Percentiles rank a stretch among this genome's conserved stretches.
Conservation (phyloP, 1,139 yeast genomes). For the Saccharomyces hybrid region DNA sequence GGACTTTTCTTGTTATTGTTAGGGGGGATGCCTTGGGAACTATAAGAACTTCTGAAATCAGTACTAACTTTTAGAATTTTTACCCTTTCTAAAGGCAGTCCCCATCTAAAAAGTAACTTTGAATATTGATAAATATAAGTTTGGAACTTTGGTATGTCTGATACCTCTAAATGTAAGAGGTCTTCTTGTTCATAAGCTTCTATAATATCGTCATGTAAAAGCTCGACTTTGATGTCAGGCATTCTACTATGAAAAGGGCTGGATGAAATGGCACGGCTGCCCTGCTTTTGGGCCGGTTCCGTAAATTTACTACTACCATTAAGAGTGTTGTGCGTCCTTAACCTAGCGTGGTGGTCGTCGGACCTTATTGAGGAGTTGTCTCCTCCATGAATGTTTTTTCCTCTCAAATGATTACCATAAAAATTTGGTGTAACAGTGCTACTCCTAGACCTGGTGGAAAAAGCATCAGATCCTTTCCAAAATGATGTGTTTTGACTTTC, state of each 20-base stretch:
- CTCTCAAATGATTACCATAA: neutral
- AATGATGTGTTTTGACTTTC: slow-evolving; percentile 6
- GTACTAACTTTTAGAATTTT: slow-evolving; percentile 72
- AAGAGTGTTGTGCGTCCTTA: neutral
- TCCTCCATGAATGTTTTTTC: slow-evolving; percentile 6
- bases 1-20: slow-evolving; percentile 9
- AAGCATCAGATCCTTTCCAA: neutral
- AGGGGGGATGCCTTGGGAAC: neutral
- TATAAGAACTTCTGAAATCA: neutral
- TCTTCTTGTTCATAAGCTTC: slow-evolving; percentile 46
- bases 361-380: slow-evolving; percentile 20
- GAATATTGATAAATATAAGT: slow-evolving; percentile 69
- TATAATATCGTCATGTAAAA: slow-evolving; percentile 47
- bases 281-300: neutral
- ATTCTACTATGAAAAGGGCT: slow-evolving; percentile 12
- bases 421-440: slow-evolving; percentile 8
- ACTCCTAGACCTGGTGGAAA: slow-evolving; percentile 7
- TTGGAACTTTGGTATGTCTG: slow-evolving; percentile 40
- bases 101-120: slow-evolving; percentile 75
- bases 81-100: slow-evolving; percentile 64
- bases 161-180: slow-evolving; percentile 41
- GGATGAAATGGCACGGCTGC: neutral
- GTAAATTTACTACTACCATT: neutral
- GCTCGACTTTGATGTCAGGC: slow-evolving; percentile 44
- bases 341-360: slow-evolving; percentile 15